These are phyloP conservation scores for Thalia dealbata DNA, from an alignment of 176 grass and related monocot genomes.

Conservation along the genomic window DNA sequence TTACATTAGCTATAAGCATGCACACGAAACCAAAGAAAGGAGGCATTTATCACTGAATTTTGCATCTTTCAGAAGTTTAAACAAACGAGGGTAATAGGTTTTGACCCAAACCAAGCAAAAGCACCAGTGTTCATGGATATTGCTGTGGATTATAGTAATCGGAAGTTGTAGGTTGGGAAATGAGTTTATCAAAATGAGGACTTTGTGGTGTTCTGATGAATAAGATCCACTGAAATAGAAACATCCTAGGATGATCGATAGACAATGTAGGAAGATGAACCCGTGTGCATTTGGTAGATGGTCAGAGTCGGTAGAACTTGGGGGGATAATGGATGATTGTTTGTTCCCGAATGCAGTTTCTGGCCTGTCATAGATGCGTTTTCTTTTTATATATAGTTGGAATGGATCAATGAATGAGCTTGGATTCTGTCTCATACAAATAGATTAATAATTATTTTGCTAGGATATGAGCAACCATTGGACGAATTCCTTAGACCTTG, in stretches of 20 bases:
- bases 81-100: neutral
- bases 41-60: neutral
- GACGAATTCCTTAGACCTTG: neutral
- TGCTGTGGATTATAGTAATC: neutral
- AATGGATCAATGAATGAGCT: neutral
- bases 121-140: neutral
- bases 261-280: neutral
- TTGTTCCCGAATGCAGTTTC: neutral
- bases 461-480: neutral
- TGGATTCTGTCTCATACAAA: neutral
- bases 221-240: neutral
- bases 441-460: neutral
- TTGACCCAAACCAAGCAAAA: neutral
- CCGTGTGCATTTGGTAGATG: neutral
- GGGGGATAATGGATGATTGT: neutral
- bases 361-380: neutral
- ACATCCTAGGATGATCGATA: neutral
- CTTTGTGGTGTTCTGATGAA: neutral
- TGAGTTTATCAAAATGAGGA: neutral
- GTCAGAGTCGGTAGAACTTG: neutral
- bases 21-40: neutral
- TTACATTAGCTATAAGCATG: neutral
- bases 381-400: too few species aligned
- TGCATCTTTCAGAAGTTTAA: neutral
- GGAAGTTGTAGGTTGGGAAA: too few species aligned